These are phyloP conservation scores for Leccinum subfulvum DNA, from an alignment of 1,284 basidiomycete genomes.

Conservation along the genomic window DNA sequence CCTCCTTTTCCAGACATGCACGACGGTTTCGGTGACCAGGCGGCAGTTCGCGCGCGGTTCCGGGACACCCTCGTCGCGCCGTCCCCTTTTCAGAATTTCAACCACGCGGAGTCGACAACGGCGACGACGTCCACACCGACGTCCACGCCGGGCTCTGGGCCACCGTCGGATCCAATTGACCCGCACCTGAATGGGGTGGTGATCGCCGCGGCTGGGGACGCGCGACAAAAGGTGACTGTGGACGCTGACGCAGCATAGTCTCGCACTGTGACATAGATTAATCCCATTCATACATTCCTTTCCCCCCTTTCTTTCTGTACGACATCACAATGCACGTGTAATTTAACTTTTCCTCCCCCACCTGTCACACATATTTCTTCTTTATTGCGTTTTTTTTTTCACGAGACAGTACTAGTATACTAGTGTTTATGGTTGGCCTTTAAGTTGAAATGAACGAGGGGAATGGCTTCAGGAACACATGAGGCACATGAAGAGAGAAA, in stretches of 20 bases:
- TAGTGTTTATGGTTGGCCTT: background rate
- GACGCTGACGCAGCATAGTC: constrained; percentile 26
- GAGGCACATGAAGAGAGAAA: too few relatives aligned
- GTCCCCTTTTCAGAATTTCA: constrained; percentile 56
- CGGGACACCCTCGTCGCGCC: constrained; percentile 63
- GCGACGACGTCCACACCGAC: constrained; percentile 37
- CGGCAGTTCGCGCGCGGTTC: constrained; percentile 60
- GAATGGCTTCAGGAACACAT: too few relatives aligned
- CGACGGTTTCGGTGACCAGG: constrained; percentile 28
- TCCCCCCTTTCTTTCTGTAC: background rate
- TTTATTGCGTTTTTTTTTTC: background rate
- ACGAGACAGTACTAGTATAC: background rate
- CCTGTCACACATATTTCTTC: background rate
- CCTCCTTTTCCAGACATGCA: constrained; percentile 35
- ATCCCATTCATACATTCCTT: background rate
- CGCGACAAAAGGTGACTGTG: constrained; percentile 21
- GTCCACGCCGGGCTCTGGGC: constrained; percentile 39
- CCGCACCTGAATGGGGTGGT: constrained; percentile 41
- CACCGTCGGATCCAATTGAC: constrained; percentile 46
- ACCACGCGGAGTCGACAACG: constrained; percentile 31
- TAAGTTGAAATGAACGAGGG: too few relatives aligned
- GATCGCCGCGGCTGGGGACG: constrained; percentile 21
- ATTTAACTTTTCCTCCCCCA: constrained; percentile 10
- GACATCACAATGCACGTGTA: constrained; percentile 18
- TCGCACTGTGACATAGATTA: background rate